phyloP scores from a whole-genome alignment of 2,329 filamentous ascomycete species.

The Exophiala sp. region DNA sequence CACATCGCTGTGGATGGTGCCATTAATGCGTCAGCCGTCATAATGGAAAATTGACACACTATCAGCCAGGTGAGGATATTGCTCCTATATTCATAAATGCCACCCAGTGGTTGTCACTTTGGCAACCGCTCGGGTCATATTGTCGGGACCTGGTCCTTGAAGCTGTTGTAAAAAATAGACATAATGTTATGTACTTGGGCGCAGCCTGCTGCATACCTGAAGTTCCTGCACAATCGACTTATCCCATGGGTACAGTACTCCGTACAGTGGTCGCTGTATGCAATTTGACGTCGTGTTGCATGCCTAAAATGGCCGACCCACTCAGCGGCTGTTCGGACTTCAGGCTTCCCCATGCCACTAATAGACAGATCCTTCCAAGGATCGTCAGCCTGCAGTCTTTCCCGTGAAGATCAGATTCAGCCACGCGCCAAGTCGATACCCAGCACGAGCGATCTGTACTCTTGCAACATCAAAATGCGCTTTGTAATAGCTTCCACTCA shows the following conservation, averaged over 20 bases:
- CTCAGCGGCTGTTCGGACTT: not conserved
- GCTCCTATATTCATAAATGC: too few species aligned
- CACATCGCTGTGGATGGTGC: too few species aligned
- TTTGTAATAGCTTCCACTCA: slow-evolving; percentile 20
- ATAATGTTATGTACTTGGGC: not conserved
- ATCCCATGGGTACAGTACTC: not conserved
- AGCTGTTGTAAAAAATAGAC: not conserved
- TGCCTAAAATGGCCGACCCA: not conserved
- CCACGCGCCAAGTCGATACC: slow-evolving; percentile 66
- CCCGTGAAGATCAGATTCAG: slow-evolving; percentile 56
- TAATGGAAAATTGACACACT: too few species aligned
- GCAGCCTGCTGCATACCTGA: too few species aligned
- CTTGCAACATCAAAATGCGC: slow-evolving; percentile 32
- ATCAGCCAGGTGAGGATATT: too few species aligned
- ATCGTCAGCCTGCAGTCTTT: slow-evolving; percentile 18
- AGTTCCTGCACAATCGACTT: too few species aligned
- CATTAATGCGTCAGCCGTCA: too few species aligned
- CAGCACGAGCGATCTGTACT: slow-evolving; percentile 64
- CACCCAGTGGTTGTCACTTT: too few species aligned
- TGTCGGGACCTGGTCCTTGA: too few species aligned
- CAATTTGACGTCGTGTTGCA: not conserved
- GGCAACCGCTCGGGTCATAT: too few species aligned
- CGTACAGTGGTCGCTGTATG: not conserved
- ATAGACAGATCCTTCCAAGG: not conserved
- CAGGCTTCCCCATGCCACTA: not conserved